These are phyloP conservation scores for Somion occarium DNA, from an alignment of 1,284 basidiomycete genomes.

Conservation along the genomic window DNA sequence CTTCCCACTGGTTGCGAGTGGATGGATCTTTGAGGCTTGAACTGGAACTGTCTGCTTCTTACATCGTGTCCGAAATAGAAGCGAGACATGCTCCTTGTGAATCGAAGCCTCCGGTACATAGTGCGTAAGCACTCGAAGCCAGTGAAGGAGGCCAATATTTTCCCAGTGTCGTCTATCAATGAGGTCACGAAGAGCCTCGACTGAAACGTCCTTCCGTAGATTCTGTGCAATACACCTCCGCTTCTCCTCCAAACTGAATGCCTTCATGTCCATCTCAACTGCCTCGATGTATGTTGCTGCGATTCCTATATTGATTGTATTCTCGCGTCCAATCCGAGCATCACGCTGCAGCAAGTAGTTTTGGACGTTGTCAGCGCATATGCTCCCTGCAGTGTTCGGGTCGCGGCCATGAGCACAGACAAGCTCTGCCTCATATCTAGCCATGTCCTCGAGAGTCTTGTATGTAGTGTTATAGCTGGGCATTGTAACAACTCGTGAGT, in stretches of 20 bases:
- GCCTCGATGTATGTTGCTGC: constrained; percentile 15
- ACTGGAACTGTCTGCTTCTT: not conserved
- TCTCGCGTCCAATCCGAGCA: constrained; percentile 18
- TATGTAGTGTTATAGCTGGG: not conserved
- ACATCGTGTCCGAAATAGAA: constrained; percentile 11
- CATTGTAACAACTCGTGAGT: not conserved
- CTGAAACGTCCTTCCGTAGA: constrained; percentile 16
- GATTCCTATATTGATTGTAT: constrained; percentile 21
- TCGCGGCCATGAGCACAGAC: not conserved
- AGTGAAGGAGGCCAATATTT: constrained; percentile 23
- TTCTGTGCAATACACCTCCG: constrained; percentile 8
- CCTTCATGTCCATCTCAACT: constrained; percentile 8
- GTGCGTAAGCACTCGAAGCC: constrained; percentile 18
- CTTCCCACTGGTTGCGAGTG: constrained; percentile 23
- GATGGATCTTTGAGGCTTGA: no score
- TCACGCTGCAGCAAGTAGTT: constrained; percentile 5
- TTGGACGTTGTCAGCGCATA: not conserved
- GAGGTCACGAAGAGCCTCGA: constrained; percentile 16
- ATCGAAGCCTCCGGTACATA: constrained; percentile 20
- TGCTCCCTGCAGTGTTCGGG: not conserved
- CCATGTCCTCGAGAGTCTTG: not conserved
- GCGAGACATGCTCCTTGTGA: not conserved
- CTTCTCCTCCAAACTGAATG: constrained; percentile 20
- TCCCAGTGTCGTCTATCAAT: constrained; percentile 25
- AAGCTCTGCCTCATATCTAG: not conserved